Conservation (phyloP, 192 early-diverging fungal genomes). For the Umbelopsis ramanniana region DNA sequence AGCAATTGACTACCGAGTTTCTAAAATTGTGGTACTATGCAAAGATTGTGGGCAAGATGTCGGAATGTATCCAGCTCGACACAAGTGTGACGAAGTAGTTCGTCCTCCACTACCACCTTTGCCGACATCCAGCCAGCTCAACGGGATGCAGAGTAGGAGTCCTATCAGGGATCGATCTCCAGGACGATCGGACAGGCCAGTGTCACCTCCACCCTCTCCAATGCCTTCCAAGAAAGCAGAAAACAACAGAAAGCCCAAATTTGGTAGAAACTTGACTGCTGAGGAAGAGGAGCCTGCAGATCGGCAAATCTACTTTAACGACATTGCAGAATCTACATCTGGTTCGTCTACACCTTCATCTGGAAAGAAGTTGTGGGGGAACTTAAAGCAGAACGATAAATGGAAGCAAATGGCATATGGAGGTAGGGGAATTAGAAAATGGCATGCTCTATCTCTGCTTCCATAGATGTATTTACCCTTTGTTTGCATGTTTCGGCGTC, state of each 20-base stretch:
- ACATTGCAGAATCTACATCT: slow-evolving; percentile 32
- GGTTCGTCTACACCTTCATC: slow-evolving; percentile 7
- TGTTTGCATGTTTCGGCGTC: neutral
- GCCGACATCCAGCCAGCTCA: slow-evolving; percentile 4
- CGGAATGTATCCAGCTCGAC: slow-evolving; percentile 55
- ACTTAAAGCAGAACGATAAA: slow-evolving; percentile 34
- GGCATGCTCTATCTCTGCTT: neutral
- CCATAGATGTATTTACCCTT: neutral
- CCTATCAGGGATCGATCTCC: slow-evolving; percentile 8
- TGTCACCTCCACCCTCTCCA: slow-evolving; percentile 11
- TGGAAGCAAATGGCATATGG: slow-evolving; percentile 32
- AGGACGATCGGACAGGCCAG: neutral
- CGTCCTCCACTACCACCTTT: slow-evolving; percentile 30
- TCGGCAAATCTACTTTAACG: slow-evolving; percentile 37
- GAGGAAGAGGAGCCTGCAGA: neutral
- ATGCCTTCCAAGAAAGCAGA: slow-evolving; percentile 19
- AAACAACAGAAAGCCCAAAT: neutral
- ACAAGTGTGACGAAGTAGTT: slow-evolving; percentile 27
- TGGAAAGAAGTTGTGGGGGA: slow-evolving; percentile 38
- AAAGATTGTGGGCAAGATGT: slow-evolving; percentile 67
- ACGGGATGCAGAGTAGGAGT: neutral
- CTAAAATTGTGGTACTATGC: slow-evolving; percentile 59
- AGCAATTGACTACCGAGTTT: slow-evolving; percentile 60
- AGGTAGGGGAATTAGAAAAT: neutral
- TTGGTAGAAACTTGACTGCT: slow-evolving; percentile 5